Evolutionary conservation across 257 asterid genomes (phyloP), one percentile per base, ranked within the genome.

Genomic region (Solanum chilense): DNA sequence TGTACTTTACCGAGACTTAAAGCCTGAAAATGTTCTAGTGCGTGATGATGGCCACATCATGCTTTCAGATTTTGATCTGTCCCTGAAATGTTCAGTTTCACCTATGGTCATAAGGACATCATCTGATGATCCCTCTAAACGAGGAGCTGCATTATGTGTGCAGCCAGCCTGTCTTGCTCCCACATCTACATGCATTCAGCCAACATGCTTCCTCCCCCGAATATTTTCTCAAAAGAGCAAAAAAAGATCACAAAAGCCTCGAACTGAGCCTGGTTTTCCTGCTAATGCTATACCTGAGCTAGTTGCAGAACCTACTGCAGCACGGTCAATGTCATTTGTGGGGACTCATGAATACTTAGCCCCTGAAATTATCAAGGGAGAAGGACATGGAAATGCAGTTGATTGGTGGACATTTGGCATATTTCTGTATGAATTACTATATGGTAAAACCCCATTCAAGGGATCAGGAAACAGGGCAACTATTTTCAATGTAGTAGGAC

Each of bases 321-420:
- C 89, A 90, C 69, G 91, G 12, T 90, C 91, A 62, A 90, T 88
- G 90, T 90, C 91, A 33, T 90, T 90, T 88, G 91, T 90, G 3
- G 91, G 91, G 25, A 90, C 90, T 15, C 91, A 90, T 45, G 91
- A 90, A 86, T 90, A 90, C 81, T 66, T 90, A 13, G 91, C 91
- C 87, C 91, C 91, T n/a, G 91, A 90, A 49, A 90, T 90, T 41
- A 90, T 90, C 81, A 90, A 90, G 88, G 91, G 90, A 82, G 91
- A 88, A 86, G 91, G 91, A n/a, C 91, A 90, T 68, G 91, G 91
- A 41, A 90, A 88, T 90, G 91, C 91, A 64, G 91, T 90, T 77
- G 91, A 90, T 80, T 90, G 91, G 91, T 90, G 91, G 91, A 90
- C 91, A 52, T 90, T 88, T 82, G 91, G 91, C 42, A 90, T 90